Base-by-base conservation (phyloP, 2,329 filamentous ascomycete species). In the Sarocladiaceae sp. region DNA sequence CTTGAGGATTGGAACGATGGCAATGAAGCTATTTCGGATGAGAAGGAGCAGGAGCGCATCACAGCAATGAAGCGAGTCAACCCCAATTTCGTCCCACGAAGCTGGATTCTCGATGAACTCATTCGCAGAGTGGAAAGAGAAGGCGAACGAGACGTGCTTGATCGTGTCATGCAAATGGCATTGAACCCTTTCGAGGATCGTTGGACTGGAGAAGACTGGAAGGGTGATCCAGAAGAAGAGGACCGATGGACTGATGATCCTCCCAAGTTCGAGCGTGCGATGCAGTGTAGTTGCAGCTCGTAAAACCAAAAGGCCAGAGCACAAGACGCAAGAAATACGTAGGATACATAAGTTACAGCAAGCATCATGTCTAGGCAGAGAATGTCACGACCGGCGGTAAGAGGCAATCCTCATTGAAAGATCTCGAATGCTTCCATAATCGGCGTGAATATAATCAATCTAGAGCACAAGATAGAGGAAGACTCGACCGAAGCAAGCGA, bases 231-330 rank as follows among this genome's bases (percentile, higher is more conserved):
- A 50, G 82, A 83, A 15, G 89, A 96, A 64, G 93, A 96, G 67
- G 77, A 85, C 59, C 77, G 92, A 56, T 96, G 90, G 75, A 90
- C 86, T 59, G 87, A 88, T 2, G 91, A 97, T 70, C 90, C 96
- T 52, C 93, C 93, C 0, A 83, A 80, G 64, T 77, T 77, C 42
- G 83, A 85, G 69, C 81, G 90, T 59, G 88, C 88, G 29, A 84
- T 96, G 81, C 93, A 97, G 74, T 97, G 94, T 68, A 96, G 90
- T 66, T 99, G 94, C 71, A 96, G 90, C 66, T 97, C 93, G 22
- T 96, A 75, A 55, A 35, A n/a, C 26, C 11, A 33, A 7, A 10
- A 18, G 15, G 29, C n/a, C 20, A 3, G 25, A 25, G 23, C 18
- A 12, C 25, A 4, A 26, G 18, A 50, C 39, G 22, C 22, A 23